phyloP scores from a whole-genome alignment of 2,329 filamentous ascomycete species.

The Zelopaecilomyces penicillatus region DNA sequence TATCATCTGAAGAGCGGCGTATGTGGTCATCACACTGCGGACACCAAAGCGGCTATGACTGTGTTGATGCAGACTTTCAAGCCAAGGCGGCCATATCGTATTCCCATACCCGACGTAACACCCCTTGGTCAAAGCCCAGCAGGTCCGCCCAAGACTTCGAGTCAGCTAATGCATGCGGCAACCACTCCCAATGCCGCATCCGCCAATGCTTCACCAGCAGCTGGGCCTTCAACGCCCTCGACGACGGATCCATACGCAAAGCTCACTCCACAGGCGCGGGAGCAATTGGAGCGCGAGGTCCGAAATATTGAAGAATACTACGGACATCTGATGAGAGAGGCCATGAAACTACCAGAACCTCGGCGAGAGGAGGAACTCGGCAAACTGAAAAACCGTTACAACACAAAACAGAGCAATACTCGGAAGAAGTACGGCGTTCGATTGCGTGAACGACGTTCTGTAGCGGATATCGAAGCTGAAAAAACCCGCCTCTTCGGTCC shows the following conservation, averaged over 20 bases:
- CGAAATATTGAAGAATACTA: constrained; percentile 26
- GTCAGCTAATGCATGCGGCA: background rate
- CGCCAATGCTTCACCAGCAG: background rate
- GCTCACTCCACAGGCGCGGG: constrained; percentile 23
- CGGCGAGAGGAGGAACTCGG: constrained; percentile 26
- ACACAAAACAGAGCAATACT: constrained; percentile 48
- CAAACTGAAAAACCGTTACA: constrained; percentile 43
- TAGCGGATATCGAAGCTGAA: constrained; percentile 36
- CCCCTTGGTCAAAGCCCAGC: background rate
- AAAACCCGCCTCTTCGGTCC: constrained; percentile 27
- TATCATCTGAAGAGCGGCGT: constrained; percentile 38
- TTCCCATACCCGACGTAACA: background rate
- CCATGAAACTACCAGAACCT: constrained; percentile 28
- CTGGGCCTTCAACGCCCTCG: constrained; percentile 9
- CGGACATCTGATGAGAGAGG: constrained; percentile 33
- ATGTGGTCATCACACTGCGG: constrained; percentile 33
- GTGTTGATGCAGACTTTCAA: background rate
- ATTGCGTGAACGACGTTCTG: constrained; percentile 40
- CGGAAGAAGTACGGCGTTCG: constrained; percentile 51
- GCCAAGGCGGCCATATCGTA: background rate
- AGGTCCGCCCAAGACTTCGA: background rate
- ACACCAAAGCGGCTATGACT: constrained; percentile 2
- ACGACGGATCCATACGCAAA: constrained; percentile 36
- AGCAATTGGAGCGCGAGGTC: constrained; percentile 22
- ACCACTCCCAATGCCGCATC: constrained; percentile 3